Evolutionary conservation across 345 rosid genomes (phyloP).

Genomic region (Combretum micranthum): DNA sequence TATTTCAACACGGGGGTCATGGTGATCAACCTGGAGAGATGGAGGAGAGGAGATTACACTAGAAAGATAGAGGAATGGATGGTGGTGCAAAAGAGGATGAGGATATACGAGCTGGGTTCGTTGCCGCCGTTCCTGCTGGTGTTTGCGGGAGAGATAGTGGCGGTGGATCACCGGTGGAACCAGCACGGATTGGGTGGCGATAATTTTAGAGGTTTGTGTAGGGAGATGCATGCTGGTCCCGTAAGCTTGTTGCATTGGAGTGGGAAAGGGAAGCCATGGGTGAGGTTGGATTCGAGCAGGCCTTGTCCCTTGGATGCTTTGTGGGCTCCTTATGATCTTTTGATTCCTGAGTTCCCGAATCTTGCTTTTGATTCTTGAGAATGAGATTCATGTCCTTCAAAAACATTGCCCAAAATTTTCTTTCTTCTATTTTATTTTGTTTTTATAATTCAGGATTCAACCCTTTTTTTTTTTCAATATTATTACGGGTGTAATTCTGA

Average conservation of each 20-base stretch:
- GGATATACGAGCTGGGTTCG: constrained; percentile 49
- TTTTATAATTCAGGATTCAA: too few species aligned
- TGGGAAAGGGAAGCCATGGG: constrained; percentile 31
- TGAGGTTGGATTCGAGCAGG: constrained; percentile 16
- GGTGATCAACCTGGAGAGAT: constrained; percentile 81
- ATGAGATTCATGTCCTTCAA: too few species aligned
- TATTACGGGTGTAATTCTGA: too few species aligned
- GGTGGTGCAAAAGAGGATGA: constrained; percentile 56
- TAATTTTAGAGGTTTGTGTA: constrained; percentile 21
- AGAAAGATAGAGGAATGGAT: constrained; percentile 74
- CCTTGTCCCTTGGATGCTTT: constrained; percentile 25
- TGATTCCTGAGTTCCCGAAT: constrained; percentile 6
- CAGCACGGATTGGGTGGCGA: constrained; percentile 41
- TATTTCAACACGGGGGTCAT: constrained; percentile 88
- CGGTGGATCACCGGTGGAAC: constrained; percentile 48
- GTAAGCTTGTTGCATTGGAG: constrained; percentile 29
- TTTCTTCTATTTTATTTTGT: too few species aligned
- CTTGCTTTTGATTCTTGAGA: too few species aligned
- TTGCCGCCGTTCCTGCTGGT: constrained; percentile 44
- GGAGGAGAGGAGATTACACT: constrained; percentile 48
- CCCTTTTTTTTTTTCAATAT: too few species aligned
- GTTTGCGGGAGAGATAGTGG: constrained; percentile 33
- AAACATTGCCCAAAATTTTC: too few species aligned
- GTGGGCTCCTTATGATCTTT: constrained; percentile 25
- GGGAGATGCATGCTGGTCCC: constrained; percentile 25